Evolutionary conservation across 495 filamentous ascomycete genomes (phyloP).

Genomic region (Peziza echinospora): DNA sequence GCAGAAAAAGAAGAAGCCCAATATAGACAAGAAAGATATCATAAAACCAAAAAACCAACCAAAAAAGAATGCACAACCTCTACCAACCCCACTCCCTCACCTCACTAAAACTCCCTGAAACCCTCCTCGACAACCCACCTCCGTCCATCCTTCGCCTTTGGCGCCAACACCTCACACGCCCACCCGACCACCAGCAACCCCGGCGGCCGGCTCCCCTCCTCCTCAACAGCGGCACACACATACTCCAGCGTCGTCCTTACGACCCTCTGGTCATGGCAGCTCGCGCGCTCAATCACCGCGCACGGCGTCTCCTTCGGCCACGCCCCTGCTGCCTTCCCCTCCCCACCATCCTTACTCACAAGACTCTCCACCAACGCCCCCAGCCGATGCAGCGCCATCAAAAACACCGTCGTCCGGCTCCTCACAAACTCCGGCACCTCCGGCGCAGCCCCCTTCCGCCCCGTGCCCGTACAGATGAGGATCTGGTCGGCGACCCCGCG

Average conservation of each 20-base stretch:
- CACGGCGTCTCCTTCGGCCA: too few species aligned
- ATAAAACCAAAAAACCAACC: too few species aligned
- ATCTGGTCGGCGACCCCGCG: slow-evolving; percentile 80
- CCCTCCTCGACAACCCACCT: slow-evolving; percentile 77
- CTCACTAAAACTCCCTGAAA: slow-evolving; percentile 37
- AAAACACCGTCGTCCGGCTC: slow-evolving; percentile 70
- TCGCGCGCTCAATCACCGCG: slow-evolving; percentile 83
- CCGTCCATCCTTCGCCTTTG: slow-evolving; percentile 27
- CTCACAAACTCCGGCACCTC: slow-evolving; percentile 55
- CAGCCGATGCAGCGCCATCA: slow-evolving; percentile 87
- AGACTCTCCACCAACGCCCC: slow-evolving; percentile 44
- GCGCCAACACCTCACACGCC: slow-evolving; percentile 53
- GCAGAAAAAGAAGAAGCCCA: too few species aligned
- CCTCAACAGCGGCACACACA: slow-evolving; percentile 65
- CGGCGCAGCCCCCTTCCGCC: slow-evolving; percentile 68
- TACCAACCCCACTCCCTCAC: background rate
- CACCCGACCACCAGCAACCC: slow-evolving; percentile 74
- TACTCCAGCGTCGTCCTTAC: slow-evolving; percentile 64
- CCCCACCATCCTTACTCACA: slow-evolving; percentile 27
- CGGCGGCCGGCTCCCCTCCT: slow-evolving; percentile 72
- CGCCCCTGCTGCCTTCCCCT: too few species aligned
- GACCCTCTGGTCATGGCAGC: slow-evolving; percentile 81
- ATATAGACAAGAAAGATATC: too few species aligned
- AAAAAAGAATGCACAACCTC: too few species aligned
- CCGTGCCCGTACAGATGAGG: slow-evolving; percentile 83